These are phyloP conservation scores for Solanum rostratum DNA, from an alignment of 257 asterid genomes.

Conservation along the genomic window DNA sequence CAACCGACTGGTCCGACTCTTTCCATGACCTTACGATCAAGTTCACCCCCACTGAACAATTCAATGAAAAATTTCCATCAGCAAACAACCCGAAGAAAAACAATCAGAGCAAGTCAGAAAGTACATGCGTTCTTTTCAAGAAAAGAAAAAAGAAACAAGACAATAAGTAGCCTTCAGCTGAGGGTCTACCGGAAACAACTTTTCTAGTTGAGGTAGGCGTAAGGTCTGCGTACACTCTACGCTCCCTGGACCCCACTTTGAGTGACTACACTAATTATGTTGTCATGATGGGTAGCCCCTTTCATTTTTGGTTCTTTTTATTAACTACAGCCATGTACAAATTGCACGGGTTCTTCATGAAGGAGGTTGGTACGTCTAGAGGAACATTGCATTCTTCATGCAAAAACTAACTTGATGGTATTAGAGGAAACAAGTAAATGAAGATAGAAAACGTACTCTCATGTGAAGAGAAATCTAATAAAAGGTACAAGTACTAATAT, in stretches of 20 bases:
- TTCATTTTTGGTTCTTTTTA: background rate
- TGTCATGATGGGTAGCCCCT: background rate
- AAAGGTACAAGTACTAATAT: background rate
- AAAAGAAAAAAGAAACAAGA: background rate
- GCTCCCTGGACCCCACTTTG: background rate
- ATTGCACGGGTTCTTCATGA: background rate
- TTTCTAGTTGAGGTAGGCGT: background rate
- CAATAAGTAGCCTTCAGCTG: background rate
- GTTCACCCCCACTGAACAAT: conserved; percentile 73
- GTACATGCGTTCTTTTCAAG: background rate
- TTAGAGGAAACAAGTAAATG: background rate
- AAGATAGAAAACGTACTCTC: background rate
- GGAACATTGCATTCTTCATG: background rate
- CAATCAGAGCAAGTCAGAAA: background rate
- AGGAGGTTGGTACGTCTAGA: background rate
- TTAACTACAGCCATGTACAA: background rate
- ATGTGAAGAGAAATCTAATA: background rate
- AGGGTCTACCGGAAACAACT: background rate
- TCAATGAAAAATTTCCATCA: conserved; percentile 88
- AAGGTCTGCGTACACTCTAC: background rate
- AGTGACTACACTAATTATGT: background rate
- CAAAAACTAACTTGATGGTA: background rate
- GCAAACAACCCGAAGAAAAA: conserved; percentile 7
- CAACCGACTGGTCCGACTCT: conserved; percentile 90
- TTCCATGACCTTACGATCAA: conserved; percentile 85